These are phyloP conservation scores for Soucietia sequanensis DNA, from an alignment of 805 yeast genomes.

Conservation along the genomic window DNA sequence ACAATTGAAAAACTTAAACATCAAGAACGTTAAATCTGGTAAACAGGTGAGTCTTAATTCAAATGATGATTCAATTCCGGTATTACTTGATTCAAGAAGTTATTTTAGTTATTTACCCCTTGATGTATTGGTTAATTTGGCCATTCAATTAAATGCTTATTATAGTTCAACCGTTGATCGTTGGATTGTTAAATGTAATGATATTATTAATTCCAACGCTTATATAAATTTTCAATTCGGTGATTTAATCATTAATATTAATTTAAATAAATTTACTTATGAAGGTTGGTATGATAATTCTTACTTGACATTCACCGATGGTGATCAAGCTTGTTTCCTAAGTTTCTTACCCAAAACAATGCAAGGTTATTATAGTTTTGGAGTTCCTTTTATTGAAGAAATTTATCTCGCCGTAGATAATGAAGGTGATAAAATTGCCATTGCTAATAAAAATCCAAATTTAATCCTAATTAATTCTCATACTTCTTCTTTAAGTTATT, in stretches of 20 bases:
- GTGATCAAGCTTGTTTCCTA: constrained; percentile 57
- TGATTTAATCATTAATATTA: constrained; percentile 47
- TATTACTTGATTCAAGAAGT: constrained; percentile 57
- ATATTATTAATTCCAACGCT: constrained; percentile 47
- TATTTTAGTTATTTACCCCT: constrained; percentile 52
- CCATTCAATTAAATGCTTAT: constrained; percentile 68
- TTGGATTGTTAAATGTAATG: constrained; percentile 66
- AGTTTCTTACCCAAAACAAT: constrained; percentile 47
- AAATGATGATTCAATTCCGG: constrained; percentile 38
- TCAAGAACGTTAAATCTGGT: constrained; percentile 35
- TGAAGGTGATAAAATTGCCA: constrained; percentile 53
- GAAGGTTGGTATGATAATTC: constrained; percentile 33
- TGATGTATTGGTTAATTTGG: constrained; percentile 55
- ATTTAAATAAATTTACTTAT: constrained; percentile 47
- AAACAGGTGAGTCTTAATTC: constrained; percentile 30
- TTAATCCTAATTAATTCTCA: no score
- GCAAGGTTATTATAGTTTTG: constrained; percentile 54
- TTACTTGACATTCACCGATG: constrained; percentile 49
- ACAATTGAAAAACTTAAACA: constrained; percentile 20
- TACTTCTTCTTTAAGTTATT: not conserved
- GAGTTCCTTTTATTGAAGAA: constrained; percentile 54
- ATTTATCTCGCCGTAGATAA: constrained; percentile 64
- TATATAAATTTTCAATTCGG: constrained; percentile 54
- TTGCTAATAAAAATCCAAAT: constrained; percentile 47
- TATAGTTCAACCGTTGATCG: constrained; percentile 44